Evolutionary conservation across 495 filamentous ascomycete species (phyloP), one percentile per base, ranked within the genome.

Genomic region (Penicillium manginii): DNA sequence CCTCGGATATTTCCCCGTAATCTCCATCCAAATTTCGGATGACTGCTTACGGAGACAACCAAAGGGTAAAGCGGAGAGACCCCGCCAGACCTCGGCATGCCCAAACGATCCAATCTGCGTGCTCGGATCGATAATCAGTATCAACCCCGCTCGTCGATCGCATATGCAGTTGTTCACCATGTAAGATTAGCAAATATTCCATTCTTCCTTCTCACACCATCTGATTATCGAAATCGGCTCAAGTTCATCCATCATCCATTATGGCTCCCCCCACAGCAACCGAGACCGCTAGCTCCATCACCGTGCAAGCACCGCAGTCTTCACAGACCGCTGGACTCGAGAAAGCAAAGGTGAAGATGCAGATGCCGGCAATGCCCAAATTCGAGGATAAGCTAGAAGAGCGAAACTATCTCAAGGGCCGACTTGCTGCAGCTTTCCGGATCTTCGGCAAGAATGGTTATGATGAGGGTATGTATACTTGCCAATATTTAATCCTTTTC

Each of bases 381-480:
- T 90, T 88, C 61, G 73, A 79, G 4, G 81, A 88, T 68, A 83
- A 83, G 53, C 74, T 83, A 58, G 65, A 85, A 56, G 86, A 89
- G 69, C 78, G 86, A 9, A 81, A 84, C 39, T 89, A 86, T 59
- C 76, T 87, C 45, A 90, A 90, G 66, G 84, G 84, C 42, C 76
- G 85, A 9, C 75, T 91, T 12, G 87, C 84, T 6, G 80, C 85
- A 3, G 88, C 87, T 12, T 89, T 88, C 64, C 75, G 87, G 21
- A 86, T 91, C 52, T 89, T 91, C 54, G 87, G 84, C 8, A 86
- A 88, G 66, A 78, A 83, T 53, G 85, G 86, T 17, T 89, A 84
- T 59, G 85, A 88, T 52, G 85, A 88, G 65, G 81, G 81, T 73
- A 63, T 11, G 42, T 29, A 29, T 29, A 29, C 6, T 8, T 29